These are phyloP conservation scores for Lachnellula occidentalis DNA, from an alignment of 2,329 filamentous ascomycete species.

Conservation along the genomic window DNA sequence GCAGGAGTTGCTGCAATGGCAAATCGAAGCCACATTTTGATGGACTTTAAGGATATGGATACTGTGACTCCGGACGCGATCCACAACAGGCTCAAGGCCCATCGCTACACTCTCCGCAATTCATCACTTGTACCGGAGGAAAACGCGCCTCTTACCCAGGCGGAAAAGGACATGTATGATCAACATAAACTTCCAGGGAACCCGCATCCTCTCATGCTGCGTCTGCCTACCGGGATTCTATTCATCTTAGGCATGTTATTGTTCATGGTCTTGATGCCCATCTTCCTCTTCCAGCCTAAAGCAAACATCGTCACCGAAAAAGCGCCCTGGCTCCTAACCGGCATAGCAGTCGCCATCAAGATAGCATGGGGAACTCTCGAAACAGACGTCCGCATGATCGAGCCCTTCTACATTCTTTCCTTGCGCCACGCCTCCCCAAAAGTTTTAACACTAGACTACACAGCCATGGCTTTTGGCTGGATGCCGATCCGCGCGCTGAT, in stretches of 20 bases:
- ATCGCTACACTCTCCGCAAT: constrained; percentile 65
- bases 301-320: constrained; percentile 52
- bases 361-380: constrained; percentile 65
- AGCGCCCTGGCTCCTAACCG: constrained; percentile 60
- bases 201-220: constrained; percentile 65
- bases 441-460: constrained; percentile 67
- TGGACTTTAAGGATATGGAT: constrained; percentile 69
- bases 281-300: constrained; percentile 53
- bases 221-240: constrained; percentile 51
- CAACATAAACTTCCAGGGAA: constrained; percentile 48
- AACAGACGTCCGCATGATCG: constrained; percentile 64
- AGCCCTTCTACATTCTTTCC: constrained; percentile 68
- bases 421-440: constrained; percentile 58
- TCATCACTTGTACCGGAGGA: constrained; percentile 64
- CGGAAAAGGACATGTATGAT: constrained; percentile 43
- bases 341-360: constrained; percentile 60
- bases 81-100: constrained; percentile 59
- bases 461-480: constrained; percentile 62
- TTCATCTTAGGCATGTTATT: constrained; percentile 53
- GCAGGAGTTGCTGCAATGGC: constrained; percentile 72
- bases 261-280: constrained; percentile 53
- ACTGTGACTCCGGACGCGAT: constrained; percentile 61
- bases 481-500: constrained; percentile 56
- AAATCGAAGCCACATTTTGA: constrained; percentile 65
- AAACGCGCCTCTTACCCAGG: constrained; percentile 37